phyloP scores from a whole-genome alignment of 1,284 basidiomycete genomes.

The Malassezia furfur region DNA sequence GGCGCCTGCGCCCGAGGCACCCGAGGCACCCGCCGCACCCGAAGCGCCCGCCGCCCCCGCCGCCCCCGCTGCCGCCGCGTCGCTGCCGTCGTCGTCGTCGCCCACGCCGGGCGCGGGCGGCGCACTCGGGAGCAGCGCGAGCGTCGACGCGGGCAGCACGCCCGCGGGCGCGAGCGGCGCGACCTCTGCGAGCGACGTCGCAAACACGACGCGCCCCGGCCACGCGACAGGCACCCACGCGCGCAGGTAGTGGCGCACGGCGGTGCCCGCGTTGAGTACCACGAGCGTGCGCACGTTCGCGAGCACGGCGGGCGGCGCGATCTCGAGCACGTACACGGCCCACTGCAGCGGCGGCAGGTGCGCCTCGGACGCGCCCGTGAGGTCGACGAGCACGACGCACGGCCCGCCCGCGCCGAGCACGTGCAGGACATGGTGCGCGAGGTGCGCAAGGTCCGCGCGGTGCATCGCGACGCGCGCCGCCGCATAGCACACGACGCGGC shows the following conservation, averaged over 20 bases:
- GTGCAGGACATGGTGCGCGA: neutral
- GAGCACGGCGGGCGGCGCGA: neutral
- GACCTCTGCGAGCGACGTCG: neutral
- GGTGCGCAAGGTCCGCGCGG: neutral
- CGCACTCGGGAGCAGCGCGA: neutral
- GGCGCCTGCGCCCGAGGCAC: no score
- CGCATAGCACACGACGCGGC: neutral
- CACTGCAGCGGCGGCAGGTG: neutral
- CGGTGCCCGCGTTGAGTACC: neutral
- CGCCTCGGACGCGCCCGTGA: neutral
- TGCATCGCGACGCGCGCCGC: neutral
- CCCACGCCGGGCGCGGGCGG: neutral
- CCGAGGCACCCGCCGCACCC: no score
- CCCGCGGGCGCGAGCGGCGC: neutral
- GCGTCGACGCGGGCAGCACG: neutral
- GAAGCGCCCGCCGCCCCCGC: no score
- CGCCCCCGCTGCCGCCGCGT: no score
- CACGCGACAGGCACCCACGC: neutral
- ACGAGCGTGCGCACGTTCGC: neutral
- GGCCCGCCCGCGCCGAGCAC: neutral
- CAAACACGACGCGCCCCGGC: neutral
- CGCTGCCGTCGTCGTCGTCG: no score
- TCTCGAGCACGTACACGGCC: neutral
- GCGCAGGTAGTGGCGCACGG: neutral
- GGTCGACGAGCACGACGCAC: neutral